Base-by-base conservation (phyloP, 2,329 filamentous ascomycete species). In the Scedosporium apiospermum region DNA sequence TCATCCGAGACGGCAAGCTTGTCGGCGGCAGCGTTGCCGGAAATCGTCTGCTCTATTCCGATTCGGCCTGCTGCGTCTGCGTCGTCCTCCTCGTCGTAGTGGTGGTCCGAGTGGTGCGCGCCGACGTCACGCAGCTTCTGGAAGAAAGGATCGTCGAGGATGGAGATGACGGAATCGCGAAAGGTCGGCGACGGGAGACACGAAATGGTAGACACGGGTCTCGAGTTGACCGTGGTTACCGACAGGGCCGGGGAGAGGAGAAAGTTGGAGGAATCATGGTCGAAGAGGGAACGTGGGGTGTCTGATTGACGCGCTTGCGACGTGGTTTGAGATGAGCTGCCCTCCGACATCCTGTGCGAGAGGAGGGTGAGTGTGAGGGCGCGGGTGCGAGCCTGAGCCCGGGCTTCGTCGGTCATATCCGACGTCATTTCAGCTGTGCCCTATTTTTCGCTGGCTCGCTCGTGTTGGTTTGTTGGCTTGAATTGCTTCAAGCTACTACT, bases 131-230 rank as follows among this genome's bases (percentile, higher is more conserved):
- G 62, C n/a, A 66, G 62, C 18, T 75, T 77, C 67, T 78, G 76
- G 72, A 82, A 81, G 70, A 83, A 82, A 34, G 80, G 80, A 66
- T 83, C 81, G 76, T 84, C 79, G 69, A 81, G 73, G 65, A 84
- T 80, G 64, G 80, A 83, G 60, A 76, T 71, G 65, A 83, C 73
- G 18, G 81, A 85, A 67, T 80, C 78, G 64, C 80, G 76, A 67
- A 42, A 60, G 21, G 61, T 57, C 44, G 49, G 57, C 46, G 23
- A 30, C 46, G 42, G 57, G 27, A 42, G 62, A 53, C 30, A 30
- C 57, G 38, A 58, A 5, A 58, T 57, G 53, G 14, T 26, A 21
- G 55, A 62, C n/a, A 58, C 55, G 51, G 61, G 61, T 34, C 53
- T 53, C 30, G 62, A 60, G 27, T 49, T 34, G 60, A 44, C 53